These are phyloP conservation scores for Metarhizium sp. DNA, from an alignment of 2,329 filamentous ascomycete species.

Conservation along the genomic window DNA sequence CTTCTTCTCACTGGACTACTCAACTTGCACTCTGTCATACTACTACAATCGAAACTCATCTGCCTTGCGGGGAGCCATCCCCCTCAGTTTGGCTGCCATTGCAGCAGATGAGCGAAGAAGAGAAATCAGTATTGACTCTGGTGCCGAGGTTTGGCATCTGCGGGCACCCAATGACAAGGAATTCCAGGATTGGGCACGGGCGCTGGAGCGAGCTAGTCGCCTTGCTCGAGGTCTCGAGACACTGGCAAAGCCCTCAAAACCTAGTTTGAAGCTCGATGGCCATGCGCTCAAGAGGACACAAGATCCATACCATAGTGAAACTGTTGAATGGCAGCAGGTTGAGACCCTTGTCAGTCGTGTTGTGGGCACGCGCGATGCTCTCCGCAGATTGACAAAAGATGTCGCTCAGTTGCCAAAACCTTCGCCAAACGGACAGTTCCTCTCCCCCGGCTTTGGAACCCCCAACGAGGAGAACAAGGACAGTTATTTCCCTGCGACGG, in stretches of 20 bases:
- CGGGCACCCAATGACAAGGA: conserved; percentile 74
- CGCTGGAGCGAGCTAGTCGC: conserved; percentile 73
- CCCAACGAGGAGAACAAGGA: conserved; percentile 23
- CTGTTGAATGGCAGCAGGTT: conserved; percentile 78
- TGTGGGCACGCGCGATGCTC: conserved; percentile 78
- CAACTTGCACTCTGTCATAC: conserved; percentile 88
- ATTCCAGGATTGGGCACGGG: conserved; percentile 79
- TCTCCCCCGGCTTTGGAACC: conserved; percentile 33
- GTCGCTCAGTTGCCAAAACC: conserved; percentile 47
- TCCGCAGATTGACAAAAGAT: conserved; percentile 77
- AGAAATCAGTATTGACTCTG: conserved; percentile 94
- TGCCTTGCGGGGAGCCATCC: conserved; percentile 83
- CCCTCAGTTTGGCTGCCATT: conserved; percentile 81
- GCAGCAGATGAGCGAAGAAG: conserved; percentile 79
- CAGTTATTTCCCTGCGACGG: conserved; percentile 40
- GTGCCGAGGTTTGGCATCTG: conserved; percentile 94
- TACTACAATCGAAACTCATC: conserved; percentile 93
- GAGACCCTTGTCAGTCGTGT: conserved; percentile 80
- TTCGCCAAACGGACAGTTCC: conserved; percentile 18
- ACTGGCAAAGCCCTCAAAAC: conserved; percentile 15
- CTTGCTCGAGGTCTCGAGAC: conserved; percentile 46
- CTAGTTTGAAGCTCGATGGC: conserved; percentile 18
- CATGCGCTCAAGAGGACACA: conserved; percentile 17
- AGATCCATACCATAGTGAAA: conserved; percentile 44
- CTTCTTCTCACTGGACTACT: conserved; percentile 94